phyloP scores from a whole-genome alignment of 2,329 filamentous ascomycete species.

The Chaetomiaceae sp. region DNA sequence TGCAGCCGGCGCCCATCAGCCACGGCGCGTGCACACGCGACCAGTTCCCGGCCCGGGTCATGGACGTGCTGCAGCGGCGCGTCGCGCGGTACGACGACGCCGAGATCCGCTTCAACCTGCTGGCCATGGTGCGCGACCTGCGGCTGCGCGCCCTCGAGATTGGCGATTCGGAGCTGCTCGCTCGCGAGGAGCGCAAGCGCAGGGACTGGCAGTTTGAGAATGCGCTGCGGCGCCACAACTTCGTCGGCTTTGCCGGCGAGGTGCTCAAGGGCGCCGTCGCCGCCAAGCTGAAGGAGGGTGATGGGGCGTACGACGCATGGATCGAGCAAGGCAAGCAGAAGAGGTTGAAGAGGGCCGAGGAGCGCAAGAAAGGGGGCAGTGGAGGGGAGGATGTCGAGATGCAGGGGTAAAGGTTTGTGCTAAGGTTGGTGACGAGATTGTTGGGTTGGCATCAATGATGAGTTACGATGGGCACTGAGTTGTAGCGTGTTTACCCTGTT shows the following conservation, averaged over 20 bases:
- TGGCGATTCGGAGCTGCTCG: conserved; percentile 74
- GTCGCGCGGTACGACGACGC: conserved; percentile 77
- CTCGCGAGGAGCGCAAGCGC: conserved; percentile 77
- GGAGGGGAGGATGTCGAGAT: conserved; percentile 30
- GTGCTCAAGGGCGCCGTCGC: conserved; percentile 80
- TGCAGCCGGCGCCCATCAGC: conserved; percentile 87
- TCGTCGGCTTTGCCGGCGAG: conserved; percentile 91
- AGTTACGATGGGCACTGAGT: too few species aligned
- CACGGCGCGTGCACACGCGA: conserved; percentile 71
- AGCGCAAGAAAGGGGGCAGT: conserved; percentile 28
- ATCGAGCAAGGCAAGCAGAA: conserved; percentile 51
- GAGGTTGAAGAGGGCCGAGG: conserved; percentile 31
- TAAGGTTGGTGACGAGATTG: too few species aligned
- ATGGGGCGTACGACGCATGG: conserved; percentile 66
- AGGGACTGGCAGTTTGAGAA: conserved; percentile 93
- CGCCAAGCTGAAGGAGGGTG: conserved; percentile 62
- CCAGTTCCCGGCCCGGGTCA: conserved; percentile 73
- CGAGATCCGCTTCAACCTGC: conserved; percentile 93
- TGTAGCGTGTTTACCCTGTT: neutral
- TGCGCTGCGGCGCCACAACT: conserved; percentile 84
- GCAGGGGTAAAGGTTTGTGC: conserved; percentile 28
- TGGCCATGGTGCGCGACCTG: conserved; percentile 86
- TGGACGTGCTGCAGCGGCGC: conserved; percentile 78
- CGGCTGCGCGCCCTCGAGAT: conserved; percentile 71
- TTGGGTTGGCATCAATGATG: too few species aligned